Conservation (phyloP, 2,329 filamentous ascomycete genomes). For the Alternaria infectoria region DNA sequence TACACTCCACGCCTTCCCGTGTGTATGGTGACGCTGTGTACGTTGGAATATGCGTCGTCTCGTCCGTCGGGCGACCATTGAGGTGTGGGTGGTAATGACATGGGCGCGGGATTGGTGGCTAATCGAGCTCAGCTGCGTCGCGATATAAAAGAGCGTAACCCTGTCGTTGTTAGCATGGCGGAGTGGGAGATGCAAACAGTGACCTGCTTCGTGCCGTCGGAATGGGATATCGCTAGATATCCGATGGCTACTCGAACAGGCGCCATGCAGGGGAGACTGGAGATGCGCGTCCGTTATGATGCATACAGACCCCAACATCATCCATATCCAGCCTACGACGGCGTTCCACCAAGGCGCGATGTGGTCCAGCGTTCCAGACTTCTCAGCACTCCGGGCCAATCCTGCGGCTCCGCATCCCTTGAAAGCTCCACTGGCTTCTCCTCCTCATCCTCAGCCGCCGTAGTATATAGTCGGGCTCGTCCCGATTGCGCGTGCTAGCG, state of each 20-base stretch:
- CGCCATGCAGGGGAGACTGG: neutral
- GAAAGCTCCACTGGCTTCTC: neutral
- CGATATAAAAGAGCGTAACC: neutral
- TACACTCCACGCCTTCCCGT: neutral
- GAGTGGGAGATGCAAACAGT: neutral
- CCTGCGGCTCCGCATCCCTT: neutral
- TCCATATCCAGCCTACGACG: neutral
- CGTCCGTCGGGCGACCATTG: neutral
- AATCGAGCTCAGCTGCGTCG: neutral
- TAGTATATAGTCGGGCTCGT: neutral
- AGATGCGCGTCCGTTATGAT: neutral
- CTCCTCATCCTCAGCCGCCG: neutral
- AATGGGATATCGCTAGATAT: neutral
- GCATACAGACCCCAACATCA: neutral
- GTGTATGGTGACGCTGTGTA: neutral
- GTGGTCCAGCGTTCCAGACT: neutral
- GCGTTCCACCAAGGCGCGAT: neutral
- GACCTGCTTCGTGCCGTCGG: neutral
- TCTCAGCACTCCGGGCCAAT: neutral
- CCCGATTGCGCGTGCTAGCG: neutral
- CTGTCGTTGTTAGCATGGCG: neutral
- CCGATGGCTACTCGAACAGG: neutral
- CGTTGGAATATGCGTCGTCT: neutral
- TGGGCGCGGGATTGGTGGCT: neutral
- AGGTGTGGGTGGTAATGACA: neutral